Conservation (phyloP, 2,329 filamentous ascomycete species). For the Graphilbum fragrans region DNA sequence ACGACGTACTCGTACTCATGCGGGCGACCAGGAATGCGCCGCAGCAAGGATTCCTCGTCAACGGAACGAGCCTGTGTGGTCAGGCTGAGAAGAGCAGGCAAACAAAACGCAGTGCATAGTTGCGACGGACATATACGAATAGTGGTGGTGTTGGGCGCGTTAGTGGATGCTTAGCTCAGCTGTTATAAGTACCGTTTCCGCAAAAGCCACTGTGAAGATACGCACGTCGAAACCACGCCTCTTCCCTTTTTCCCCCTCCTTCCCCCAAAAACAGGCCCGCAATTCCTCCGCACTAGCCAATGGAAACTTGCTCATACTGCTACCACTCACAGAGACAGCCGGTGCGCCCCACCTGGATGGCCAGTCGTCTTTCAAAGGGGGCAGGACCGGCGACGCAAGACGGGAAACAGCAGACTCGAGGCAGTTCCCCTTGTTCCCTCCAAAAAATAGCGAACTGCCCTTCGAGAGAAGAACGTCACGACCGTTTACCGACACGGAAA, state of each 20-base stretch:
- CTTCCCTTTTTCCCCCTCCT: background rate
- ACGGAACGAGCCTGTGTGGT: background rate
- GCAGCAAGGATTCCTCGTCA: background rate
- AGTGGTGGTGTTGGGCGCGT: too few relatives aligned
- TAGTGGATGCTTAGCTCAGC: too few relatives aligned
- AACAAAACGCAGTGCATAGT: background rate
- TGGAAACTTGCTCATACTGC: conserved; percentile 27
- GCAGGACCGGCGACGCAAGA: background rate
- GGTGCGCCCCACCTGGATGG: background rate
- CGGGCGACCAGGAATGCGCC: background rate
- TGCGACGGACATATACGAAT: too few relatives aligned
- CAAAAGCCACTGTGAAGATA: background rate
- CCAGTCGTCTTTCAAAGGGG: background rate
- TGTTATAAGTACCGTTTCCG: too few relatives aligned
- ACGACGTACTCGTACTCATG: background rate
- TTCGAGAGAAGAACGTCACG: background rate
- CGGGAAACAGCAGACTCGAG: background rate
- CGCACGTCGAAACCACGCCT: background rate
- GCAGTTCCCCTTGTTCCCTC: background rate
- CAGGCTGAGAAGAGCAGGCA: background rate
- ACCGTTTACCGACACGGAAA: too few relatives aligned
- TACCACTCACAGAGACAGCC: background rate
- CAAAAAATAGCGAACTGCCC: too few relatives aligned
- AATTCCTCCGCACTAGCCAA: conserved; percentile 22
- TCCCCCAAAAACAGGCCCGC: conserved; percentile 10